Base-by-base conservation (phyloP, 306 rosid species). In the Cicer bijugum region DNA sequence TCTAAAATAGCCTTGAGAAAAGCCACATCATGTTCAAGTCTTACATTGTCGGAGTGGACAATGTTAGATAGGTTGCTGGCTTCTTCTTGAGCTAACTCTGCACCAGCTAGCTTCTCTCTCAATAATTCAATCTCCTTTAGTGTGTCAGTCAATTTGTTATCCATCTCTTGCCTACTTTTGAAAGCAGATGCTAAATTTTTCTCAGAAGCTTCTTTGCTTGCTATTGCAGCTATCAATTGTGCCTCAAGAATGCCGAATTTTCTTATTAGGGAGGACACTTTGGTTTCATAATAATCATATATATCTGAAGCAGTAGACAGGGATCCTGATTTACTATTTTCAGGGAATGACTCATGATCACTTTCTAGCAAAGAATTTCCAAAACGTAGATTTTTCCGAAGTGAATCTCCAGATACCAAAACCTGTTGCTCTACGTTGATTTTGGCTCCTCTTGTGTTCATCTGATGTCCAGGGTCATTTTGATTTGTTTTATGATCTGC, bases 11-110 rank as follows among this genome's bases (percentile, higher is more conserved):
- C 99, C 87, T 94, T 94, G 86, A 94, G 97, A 74, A 94, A 94
- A 74, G 99, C 99, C 84, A 94, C 97, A 51, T 94, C 99, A 60
- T 89, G 99, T 81, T 94, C 99, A 11, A 94, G 97, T 81, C 97
- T 84, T 11, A 91, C 95, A 61, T 94, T 94, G 88, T 94, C 97
- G 17, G 95, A 92, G 56, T 94, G 97, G 71, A 91, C 97, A 51
- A 89, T 87, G 72, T 83, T 91, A 1, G 98, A 94, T 53, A 91
- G 86, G 83, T 83, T 89, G 78, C 76, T 89, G 20, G 92, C 95
- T 74, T 91, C 98, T 77, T 91, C 97, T 79, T 87, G 97, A 19
- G 96, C 90, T 16, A 91, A 76, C 82, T 91, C 98, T 58, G 88
- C 81, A 72, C 90, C 82, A 4, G 87, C 86, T 51, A 89, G 77